Evolutionary conservation across 208 protist genomes (phyloP).

Genomic region (Crithidia bombi): DNA sequence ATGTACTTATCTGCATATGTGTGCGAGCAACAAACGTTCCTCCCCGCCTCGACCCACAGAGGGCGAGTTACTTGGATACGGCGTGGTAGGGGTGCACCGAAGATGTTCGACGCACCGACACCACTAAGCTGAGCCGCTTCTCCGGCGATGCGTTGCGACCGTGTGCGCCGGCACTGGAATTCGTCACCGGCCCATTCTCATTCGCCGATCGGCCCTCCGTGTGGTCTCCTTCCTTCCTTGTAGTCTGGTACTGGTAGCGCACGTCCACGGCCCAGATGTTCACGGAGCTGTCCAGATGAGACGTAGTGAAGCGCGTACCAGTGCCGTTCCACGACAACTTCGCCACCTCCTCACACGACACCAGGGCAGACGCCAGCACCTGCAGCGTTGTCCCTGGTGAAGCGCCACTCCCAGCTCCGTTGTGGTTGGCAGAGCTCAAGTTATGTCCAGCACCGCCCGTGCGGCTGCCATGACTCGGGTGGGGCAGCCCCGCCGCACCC

Average conservation of each 20-base stretch:
- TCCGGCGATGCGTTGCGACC: conserved; percentile 13
- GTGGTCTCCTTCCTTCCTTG: neutral
- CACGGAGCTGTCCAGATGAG: conserved; percentile 75
- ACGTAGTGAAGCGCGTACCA: conserved; percentile 80
- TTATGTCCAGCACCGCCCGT: neutral
- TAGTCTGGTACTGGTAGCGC: conserved; percentile 36
- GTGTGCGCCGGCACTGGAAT: neutral
- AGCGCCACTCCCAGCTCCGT: neutral
- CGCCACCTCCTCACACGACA: conserved; percentile 58
- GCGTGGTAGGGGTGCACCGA: conserved; percentile 62
- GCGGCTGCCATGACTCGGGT: conserved; percentile 12
- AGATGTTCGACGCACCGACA: conserved; percentile 53
- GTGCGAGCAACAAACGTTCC: no score
- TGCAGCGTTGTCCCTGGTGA: conserved; percentile 36
- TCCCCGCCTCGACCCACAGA: no score
- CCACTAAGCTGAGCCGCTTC: conserved; percentile 35
- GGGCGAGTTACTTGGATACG: conserved; percentile 1
- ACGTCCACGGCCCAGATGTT: conserved; percentile 71
- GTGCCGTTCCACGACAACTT: conserved; percentile 83
- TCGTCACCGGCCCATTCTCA: neutral
- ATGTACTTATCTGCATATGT: no score
- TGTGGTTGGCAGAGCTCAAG: neutral
- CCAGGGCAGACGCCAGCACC: conserved; percentile 43
- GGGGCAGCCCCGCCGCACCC: conserved; percentile 30
- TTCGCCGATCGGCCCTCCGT: neutral